phyloP scores from a whole-genome alignment of 352 stramenopile genomes.

The Pythium myriotylum region DNA sequence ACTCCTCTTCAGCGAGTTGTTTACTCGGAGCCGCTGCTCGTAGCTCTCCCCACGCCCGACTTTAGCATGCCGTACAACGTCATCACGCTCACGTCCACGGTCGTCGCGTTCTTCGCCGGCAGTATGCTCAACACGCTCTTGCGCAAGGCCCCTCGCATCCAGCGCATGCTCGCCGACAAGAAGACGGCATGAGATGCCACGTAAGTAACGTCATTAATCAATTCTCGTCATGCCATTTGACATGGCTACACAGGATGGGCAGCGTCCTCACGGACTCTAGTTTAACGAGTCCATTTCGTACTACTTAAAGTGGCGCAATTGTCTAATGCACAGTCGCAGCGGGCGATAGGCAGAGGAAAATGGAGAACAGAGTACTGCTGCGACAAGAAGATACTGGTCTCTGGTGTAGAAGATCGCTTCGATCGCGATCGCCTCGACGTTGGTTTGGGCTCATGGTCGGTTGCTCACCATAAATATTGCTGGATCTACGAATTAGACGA shows the following conservation, averaged over 20 bases:
- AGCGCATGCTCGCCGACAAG: constrained; percentile 58
- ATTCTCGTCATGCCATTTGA: no score
- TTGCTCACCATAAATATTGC: constrained; percentile 16
- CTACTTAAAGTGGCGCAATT: not conserved
- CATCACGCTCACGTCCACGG: constrained; percentile 89
- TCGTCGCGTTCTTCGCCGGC: constrained; percentile 86
- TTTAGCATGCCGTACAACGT: constrained; percentile 93
- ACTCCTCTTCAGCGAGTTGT: constrained; percentile 37
- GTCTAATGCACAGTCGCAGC: no score
- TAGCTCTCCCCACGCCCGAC: constrained; percentile 83
- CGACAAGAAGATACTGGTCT: not conserved
- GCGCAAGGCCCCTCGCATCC: constrained; percentile 65
- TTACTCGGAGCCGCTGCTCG: constrained; percentile 82
- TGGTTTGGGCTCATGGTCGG: not conserved
- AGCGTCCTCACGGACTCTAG: not conserved
- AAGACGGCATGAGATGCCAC: constrained; percentile 1
- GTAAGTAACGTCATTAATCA: no score
- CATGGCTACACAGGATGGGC: no score
- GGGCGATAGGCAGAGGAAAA: no score
- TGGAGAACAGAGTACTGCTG: not conserved
- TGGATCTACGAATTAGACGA: constrained; percentile 6
- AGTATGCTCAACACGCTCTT: constrained; percentile 84
- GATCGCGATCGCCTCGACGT: not conserved
- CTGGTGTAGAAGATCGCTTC: not conserved
- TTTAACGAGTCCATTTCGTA: constrained; percentile 4